phyloP scores from a whole-genome alignment of 306 rosid species.

The Rosa chinensis region DNA sequence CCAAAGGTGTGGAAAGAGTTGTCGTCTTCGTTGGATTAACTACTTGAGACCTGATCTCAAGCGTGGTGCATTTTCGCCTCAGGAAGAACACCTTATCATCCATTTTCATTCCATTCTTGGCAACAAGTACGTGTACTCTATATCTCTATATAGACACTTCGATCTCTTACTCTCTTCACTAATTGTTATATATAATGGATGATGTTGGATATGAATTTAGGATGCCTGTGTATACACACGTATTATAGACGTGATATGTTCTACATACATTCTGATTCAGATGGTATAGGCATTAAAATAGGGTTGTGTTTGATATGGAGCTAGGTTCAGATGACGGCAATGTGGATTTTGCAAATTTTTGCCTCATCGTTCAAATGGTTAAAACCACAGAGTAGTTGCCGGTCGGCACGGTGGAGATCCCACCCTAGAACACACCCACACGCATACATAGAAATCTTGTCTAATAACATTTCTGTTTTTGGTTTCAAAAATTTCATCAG shows the following conservation, averaged over 20 bases:
- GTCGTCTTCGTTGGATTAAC: slow-evolving; percentile 98
- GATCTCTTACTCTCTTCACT: slow-evolving; percentile 1
- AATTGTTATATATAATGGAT: background rate
- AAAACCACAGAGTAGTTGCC: background rate
- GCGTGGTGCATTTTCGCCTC: slow-evolving; percentile 82
- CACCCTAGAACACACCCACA: background rate
- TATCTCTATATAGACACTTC: background rate
- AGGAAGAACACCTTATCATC: slow-evolving; percentile 74
- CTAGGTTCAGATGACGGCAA: background rate
- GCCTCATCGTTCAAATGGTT: background rate
- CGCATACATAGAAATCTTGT: background rate
- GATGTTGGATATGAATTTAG: background rate
- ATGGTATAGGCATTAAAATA: background rate
- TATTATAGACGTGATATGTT: background rate
- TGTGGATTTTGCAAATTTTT: background rate
- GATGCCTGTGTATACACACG: background rate
- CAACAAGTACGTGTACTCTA: slow-evolving; percentile 51
- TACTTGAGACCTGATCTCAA: slow-evolving; percentile 93
- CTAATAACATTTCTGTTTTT: background rate
- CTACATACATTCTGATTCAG: background rate
- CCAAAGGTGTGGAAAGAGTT: slow-evolving; percentile 86
- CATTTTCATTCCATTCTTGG: slow-evolving; percentile 91
- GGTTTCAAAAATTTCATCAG: background rate
- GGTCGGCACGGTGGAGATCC: background rate
- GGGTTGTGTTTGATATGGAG: background rate